Percentiles rank a stretch among this genome's conserved stretches.
phyloP scores from a whole-genome alignment of 768 basidiomycete genomes.

The Russula vinacea region DNA sequence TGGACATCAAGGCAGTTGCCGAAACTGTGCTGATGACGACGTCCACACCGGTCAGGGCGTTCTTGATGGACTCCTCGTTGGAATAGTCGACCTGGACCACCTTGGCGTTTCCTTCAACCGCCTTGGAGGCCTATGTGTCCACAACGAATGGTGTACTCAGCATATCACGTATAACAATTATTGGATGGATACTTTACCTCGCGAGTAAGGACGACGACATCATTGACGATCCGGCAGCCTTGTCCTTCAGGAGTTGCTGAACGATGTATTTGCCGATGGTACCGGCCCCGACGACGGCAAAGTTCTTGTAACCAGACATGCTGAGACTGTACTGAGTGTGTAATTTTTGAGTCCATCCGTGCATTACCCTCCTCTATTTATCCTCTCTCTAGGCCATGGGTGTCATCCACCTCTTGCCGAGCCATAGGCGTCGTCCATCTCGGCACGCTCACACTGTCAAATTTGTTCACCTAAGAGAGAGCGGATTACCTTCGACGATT shows the following conservation, averaged over 20 bases:
- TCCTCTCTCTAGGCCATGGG: not conserved
- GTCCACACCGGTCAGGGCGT: slow-evolving; percentile 15
- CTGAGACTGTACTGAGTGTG: not conserved
- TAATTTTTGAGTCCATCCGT: not conserved
- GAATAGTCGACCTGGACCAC: slow-evolving; percentile 23
- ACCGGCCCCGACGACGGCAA: slow-evolving; percentile 27
- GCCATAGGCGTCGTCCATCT: no score
- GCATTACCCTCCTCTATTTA: not conserved
- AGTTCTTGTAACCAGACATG: slow-evolving; percentile 27
- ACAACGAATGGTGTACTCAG: not conserved
- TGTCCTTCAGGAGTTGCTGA: slow-evolving; percentile 20
- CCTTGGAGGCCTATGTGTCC: slow-evolving; percentile 32
- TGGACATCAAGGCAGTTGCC: not conserved
- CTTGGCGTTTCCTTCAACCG: slow-evolving; percentile 12
- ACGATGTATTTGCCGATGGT: slow-evolving; percentile 20
- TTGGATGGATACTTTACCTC: slow-evolving; percentile 5
- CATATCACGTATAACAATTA: no score
- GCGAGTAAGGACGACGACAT: slow-evolving; percentile 28
- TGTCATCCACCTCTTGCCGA: no score
- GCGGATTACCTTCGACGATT: no score
- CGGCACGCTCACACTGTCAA: not conserved
- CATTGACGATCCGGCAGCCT: slow-evolving; percentile 15
- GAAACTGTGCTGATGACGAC: slow-evolving; percentile 25
- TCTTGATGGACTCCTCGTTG: slow-evolving; percentile 14
- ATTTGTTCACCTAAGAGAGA: not conserved